These are phyloP conservation scores for Raphanus hybrid DNA, from an alignment of 441 rosid species.

Conservation along the genomic window DNA sequence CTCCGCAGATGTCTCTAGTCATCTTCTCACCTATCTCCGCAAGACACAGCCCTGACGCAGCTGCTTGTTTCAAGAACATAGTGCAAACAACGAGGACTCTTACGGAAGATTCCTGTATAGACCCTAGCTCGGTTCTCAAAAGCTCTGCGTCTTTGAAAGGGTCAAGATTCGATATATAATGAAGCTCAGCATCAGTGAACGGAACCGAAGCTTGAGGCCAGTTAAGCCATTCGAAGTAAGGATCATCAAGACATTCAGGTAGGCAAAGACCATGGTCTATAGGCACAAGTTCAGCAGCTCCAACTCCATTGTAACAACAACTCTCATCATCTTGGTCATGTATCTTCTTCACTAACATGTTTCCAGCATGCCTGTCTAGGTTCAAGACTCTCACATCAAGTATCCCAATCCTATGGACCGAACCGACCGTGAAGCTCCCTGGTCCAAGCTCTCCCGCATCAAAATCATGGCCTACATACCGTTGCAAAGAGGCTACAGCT, in stretches of 20 bases:
- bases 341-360: slow-evolving; percentile 63
- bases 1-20: slow-evolving; percentile 54
- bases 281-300: slow-evolving; percentile 70
- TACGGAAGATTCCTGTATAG: slow-evolving; percentile 61
- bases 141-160: slow-evolving; percentile 65
- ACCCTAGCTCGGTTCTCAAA: slow-evolving; percentile 56
- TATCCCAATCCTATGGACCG: slow-evolving; percentile 51
- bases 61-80: slow-evolving; percentile 65
- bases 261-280: slow-evolving; percentile 88
- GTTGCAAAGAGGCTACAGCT: slow-evolving; percentile 53
- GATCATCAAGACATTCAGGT: slow-evolving; percentile 78
- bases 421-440: slow-evolving; percentile 51
- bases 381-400: slow-evolving; percentile 49
- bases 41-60: slow-evolving; percentile 67
- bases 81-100: slow-evolving; percentile 70
- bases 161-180: slow-evolving; percentile 67
- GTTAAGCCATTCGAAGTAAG: slow-evolving; percentile 85
- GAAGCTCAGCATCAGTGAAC: slow-evolving; percentile 60
- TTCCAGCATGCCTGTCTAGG: slow-evolving; percentile 56
- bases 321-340: slow-evolving; percentile 31
- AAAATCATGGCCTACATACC: slow-evolving; percentile 52
- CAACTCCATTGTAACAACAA: slow-evolving; percentile 31
- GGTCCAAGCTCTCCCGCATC: slow-evolving; percentile 58
- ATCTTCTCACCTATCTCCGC: slow-evolving; percentile 80
- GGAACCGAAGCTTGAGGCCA: slow-evolving; percentile 89